Percentiles rank a stretch among this genome's conserved stretches.
These are phyloP conservation scores for Aspergillus glaucus DNA, from an alignment of 2,329 filamentous ascomycete genomes.

Conservation along the genomic window DNA sequence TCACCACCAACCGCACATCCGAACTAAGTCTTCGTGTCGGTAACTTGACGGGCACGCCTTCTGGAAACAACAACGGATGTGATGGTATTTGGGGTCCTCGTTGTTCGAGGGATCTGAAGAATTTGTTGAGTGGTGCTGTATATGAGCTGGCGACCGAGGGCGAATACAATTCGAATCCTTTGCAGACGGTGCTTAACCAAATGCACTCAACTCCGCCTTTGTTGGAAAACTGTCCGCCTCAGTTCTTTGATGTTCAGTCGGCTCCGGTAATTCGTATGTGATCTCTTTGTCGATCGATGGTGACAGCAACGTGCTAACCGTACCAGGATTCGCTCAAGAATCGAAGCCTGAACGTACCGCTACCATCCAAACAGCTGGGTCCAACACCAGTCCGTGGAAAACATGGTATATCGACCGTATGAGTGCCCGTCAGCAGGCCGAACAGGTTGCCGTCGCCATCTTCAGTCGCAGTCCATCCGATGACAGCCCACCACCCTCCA, in stretches of 20 bases:
- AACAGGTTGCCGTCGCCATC: conserved; percentile 33
- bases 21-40: conserved; percentile 32
- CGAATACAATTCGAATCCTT: conserved; percentile 21
- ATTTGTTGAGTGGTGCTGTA: conserved; percentile 19
- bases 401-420: conserved; percentile 33
- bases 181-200: conserved; percentile 23
- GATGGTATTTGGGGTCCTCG: conserved; percentile 30
- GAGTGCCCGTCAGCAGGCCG: conserved; percentile 26
- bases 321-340: conserved; percentile 28
- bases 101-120: conserved; percentile 28
- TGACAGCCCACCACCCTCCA: conserved; percentile 16
- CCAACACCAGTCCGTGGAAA: conserved; percentile 24
- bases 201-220: conserved; percentile 18
- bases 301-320: conserved; percentile 2
- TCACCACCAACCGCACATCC: conserved; percentile 29
- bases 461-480: conserved; percentile 28
- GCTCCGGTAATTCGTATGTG: conserved; percentile 30
- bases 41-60: conserved; percentile 30
- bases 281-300: background rate
- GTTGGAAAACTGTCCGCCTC: conserved; percentile 23
- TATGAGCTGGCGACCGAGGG: conserved; percentile 22
- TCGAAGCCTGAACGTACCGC: conserved; percentile 19
- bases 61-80: conserved; percentile 30
- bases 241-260: conserved; percentile 26
- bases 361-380: conserved; percentile 24